Evolutionary conservation across 768 basidiomycete genomes (phyloP).

Genomic region (Pleurotus eryngii): DNA sequence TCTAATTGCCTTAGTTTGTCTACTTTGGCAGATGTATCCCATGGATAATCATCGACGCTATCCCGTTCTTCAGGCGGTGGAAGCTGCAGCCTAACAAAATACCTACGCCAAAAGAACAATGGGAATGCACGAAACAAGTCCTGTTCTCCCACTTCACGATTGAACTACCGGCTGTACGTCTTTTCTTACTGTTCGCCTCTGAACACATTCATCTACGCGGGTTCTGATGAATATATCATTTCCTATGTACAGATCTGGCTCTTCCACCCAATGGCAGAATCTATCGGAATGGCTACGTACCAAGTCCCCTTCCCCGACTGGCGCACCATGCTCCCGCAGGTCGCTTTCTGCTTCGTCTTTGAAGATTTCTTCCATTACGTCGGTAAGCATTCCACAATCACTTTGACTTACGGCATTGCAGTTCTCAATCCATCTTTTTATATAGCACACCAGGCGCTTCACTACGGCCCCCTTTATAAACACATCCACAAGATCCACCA

Average conservation of each 20-base stretch:
- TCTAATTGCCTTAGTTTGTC: conserved; percentile 56
- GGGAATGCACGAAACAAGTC: conserved; percentile 94
- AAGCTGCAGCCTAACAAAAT: conserved; percentile 89
- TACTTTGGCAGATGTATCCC: conserved; percentile 96
- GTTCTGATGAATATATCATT: not conserved
- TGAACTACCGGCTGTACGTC: conserved; percentile 80
- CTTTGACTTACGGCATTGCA: not conserved
- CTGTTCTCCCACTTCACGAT: conserved; percentile 94
- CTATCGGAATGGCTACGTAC: conserved; percentile 87
- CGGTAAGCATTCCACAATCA: conserved; percentile 35
- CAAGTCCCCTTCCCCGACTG: conserved; percentile 87
- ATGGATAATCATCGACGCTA: conserved; percentile 93
- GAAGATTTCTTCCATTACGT: conserved; percentile 96
- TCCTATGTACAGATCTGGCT: conserved; percentile 64
- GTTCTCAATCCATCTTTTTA: not conserved
- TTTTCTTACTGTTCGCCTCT: not conserved
- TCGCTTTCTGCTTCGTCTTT: conserved; percentile 89
- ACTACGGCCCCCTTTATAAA: conserved; percentile 81
- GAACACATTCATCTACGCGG: not conserved
- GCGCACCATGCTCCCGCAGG: conserved; percentile 68
- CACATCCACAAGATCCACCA: conserved; percentile 97
- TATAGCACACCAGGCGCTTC: conserved; percentile 86
- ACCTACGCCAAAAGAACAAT: conserved; percentile 80
- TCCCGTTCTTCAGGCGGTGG: conserved; percentile 92
- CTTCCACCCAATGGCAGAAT: conserved; percentile 88